These are phyloP conservation scores for Tricholoma sp. DNA, from an alignment of 768 basidiomycete genomes.

Conservation along the genomic window DNA sequence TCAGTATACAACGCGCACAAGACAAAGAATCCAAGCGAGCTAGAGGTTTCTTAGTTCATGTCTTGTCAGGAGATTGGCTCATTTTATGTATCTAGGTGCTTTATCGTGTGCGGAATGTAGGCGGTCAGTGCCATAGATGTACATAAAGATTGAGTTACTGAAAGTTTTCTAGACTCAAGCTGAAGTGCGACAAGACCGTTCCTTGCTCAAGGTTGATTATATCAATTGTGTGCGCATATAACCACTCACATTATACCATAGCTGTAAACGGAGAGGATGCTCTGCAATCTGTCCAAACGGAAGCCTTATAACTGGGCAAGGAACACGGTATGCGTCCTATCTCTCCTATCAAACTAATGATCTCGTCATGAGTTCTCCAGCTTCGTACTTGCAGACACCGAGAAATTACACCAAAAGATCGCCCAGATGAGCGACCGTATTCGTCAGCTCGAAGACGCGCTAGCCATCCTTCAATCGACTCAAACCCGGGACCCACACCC, in stretches of 20 bases:
- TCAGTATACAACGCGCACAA: slow-evolving; percentile 39
- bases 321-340: slow-evolving; percentile 51
- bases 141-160: neutral
- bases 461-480: slow-evolving; percentile 48
- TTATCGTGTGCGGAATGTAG: slow-evolving; percentile 62
- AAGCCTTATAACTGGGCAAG: slow-evolving; percentile 71
- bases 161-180: slow-evolving; percentile 42
- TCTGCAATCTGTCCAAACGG: slow-evolving; percentile 78
- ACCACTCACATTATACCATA: slow-evolving; percentile 12
- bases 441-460: slow-evolving; percentile 65
- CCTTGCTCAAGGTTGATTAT: slow-evolving; percentile 44
- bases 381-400: slow-evolving; percentile 70
- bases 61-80: neutral
- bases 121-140: slow-evolving; percentile 32
- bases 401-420: slow-evolving; percentile 65
- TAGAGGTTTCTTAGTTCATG: slow-evolving; percentile 31
- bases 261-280: slow-evolving; percentile 70
- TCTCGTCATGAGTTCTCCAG: slow-evolving; percentile 23
- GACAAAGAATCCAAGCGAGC: slow-evolving; percentile 67
- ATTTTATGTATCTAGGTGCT: slow-evolving; percentile 28
- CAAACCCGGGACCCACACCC: slow-evolving; percentile 52
- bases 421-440: slow-evolving; percentile 66
- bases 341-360: neutral
- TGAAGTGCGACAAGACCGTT: slow-evolving; percentile 73
- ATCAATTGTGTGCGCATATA: neutral